phyloP scores from a whole-genome alignment of 345 rosid species.

The Lumnitzera littorea region DNA sequence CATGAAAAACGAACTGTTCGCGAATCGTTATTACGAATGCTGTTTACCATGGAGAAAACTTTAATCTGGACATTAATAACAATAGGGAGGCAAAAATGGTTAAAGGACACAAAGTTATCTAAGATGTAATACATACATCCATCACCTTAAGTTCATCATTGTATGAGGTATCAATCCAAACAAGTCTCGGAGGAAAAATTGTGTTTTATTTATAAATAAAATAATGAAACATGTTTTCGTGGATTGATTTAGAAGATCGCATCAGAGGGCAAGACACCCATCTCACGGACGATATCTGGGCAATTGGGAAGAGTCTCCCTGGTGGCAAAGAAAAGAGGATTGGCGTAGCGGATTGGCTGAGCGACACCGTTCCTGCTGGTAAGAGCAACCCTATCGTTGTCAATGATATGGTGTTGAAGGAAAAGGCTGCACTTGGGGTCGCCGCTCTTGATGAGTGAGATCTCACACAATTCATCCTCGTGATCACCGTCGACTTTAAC shows the following conservation, averaged over 20 bases:
- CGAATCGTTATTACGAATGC: too few relatives aligned
- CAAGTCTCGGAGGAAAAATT: not conserved
- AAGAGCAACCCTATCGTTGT: constrained; percentile 12
- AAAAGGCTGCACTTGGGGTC: constrained; percentile 9
- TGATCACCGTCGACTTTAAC: constrained; percentile 11
- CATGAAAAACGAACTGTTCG: too few relatives aligned
- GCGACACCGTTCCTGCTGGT: constrained; percentile 12
- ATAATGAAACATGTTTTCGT: not conserved
- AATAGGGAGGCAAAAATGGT: too few relatives aligned
- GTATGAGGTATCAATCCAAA: too few relatives aligned
- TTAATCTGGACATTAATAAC: too few relatives aligned
- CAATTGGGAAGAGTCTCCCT: constrained; percentile 2
- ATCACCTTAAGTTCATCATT: too few relatives aligned
- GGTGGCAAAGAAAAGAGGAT: constrained; percentile 6
- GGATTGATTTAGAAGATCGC: not conserved
- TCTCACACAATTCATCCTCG: constrained; percentile 20
- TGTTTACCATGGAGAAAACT: too few relatives aligned
- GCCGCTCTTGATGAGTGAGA: constrained; percentile 7
- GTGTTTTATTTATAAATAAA: not conserved
- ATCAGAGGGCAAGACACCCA: constrained; percentile 13
- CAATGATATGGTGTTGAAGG: constrained; percentile 3
- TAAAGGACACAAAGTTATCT: too few relatives aligned
- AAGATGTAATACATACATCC: too few relatives aligned
- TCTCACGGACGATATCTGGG: constrained; percentile 6
- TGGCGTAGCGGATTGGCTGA: constrained; percentile 10